These are phyloP conservation scores for Colletotrichum destructivum DNA, from an alignment of 2,329 filamentous ascomycete genomes.

Conservation along the genomic window DNA sequence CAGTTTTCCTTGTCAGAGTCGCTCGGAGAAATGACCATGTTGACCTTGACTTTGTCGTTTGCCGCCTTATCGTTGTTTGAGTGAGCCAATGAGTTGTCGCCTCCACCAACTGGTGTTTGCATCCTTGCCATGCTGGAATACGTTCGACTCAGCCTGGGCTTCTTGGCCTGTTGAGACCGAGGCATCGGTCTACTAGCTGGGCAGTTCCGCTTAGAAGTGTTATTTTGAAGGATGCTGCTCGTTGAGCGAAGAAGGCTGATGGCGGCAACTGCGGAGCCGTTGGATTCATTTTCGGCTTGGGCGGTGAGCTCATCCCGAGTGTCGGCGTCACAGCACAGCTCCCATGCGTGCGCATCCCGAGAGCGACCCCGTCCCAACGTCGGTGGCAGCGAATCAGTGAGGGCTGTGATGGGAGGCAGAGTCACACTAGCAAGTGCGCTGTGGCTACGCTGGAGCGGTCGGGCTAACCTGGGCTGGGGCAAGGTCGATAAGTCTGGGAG, in stretches of 20 bases:
- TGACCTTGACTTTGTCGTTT: conserved; percentile 55
- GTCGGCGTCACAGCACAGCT: conserved; percentile 89
- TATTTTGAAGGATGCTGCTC: conserved; percentile 67
- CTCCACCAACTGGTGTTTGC: conserved; percentile 57
- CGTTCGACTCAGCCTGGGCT: conserved; percentile 73
- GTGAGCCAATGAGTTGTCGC: neutral
- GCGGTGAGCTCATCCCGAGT: conserved; percentile 82
- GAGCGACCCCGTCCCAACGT: conserved; percentile 80
- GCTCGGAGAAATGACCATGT: conserved; percentile 54
- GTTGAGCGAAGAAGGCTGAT: conserved; percentile 86
- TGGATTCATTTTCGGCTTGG: conserved; percentile 86
- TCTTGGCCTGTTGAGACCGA: conserved; percentile 65
- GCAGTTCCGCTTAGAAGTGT: conserved; percentile 77
- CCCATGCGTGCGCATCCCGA: conserved; percentile 90
- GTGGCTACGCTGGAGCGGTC: conserved; percentile 76
- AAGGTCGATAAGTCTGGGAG: conserved; percentile 63
- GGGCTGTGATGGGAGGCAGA: conserved; percentile 68
- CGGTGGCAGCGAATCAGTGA: conserved; percentile 69
- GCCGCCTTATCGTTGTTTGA: conserved; percentile 40
- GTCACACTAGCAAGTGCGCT: conserved; percentile 75
- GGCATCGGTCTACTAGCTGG: conserved; percentile 44
- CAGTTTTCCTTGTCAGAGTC: conserved; percentile 99
- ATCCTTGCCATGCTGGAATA: conserved; percentile 75
- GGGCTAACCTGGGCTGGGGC: conserved; percentile 57
- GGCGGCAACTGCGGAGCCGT: conserved; percentile 83